These are phyloP conservation scores for Canariomyces notabilis DNA, from an alignment of 2,329 filamentous ascomycete genomes.

Conservation along the genomic window DNA sequence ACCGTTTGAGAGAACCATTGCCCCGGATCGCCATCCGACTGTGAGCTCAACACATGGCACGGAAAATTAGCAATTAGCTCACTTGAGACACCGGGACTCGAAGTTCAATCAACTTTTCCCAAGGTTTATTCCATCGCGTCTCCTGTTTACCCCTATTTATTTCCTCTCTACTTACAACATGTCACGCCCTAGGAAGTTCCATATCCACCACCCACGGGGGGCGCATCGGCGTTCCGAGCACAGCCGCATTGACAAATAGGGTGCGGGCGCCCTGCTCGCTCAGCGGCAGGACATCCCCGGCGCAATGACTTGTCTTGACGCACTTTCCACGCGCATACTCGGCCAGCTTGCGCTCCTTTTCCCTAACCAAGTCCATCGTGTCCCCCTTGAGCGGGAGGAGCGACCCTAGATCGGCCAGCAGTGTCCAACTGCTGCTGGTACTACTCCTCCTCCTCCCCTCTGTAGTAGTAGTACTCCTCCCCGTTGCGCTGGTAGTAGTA, in stretches of 20 bases:
- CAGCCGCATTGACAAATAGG: slow-evolving; percentile 10
- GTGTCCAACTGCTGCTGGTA: not conserved
- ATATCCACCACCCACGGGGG: slow-evolving; percentile 8
- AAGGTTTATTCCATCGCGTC: too few species aligned
- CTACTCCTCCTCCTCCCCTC: not conserved
- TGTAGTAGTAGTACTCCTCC: too few species aligned
- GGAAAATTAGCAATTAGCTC: too few species aligned
- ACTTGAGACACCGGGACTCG: too few species aligned
- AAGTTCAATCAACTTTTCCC: too few species aligned
- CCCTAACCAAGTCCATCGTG: not conserved
- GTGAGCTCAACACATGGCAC: too few species aligned
- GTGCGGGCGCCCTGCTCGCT: not conserved
- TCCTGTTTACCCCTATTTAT: not conserved
- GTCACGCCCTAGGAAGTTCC: not conserved
- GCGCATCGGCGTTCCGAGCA: not conserved
- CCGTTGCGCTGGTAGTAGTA: too few species aligned
- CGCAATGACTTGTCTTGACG: slow-evolving; percentile 5
- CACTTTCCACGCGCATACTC: not conserved
- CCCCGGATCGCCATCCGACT: too few species aligned
- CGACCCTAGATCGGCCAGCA: not conserved
- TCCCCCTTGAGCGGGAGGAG: not conserved
- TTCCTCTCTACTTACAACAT: not conserved
- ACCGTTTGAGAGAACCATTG: too few species aligned
- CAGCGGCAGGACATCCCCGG: not conserved
- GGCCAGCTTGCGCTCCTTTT: not conserved